Evolutionary conservation across 768 basidiomycete genomes (phyloP).

Genomic region (Macrolepiota dolichaula): DNA sequence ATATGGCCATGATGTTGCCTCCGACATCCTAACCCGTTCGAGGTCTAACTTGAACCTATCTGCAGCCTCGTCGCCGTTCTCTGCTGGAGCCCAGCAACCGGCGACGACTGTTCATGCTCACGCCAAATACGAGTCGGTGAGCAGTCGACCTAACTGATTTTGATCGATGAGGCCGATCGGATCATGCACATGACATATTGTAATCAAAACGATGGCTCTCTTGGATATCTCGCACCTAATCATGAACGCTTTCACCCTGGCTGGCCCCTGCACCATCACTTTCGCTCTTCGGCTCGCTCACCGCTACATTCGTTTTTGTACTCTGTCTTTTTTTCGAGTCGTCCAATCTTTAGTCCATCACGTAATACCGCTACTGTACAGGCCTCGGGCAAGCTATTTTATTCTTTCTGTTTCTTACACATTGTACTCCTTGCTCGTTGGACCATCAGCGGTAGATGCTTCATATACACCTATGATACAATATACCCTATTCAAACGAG

Average conservation of each 20-base stretch:
- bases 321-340: background rate
- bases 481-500: background rate
- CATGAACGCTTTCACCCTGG: background rate
- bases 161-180: background rate
- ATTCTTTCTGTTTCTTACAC: background rate
- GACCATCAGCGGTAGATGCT: background rate
- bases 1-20: constrained; percentile 59
- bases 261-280: background rate
- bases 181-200: background rate
- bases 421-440: background rate
- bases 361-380: background rate
- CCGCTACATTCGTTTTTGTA: background rate
- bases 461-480: background rate
- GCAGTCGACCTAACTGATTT: background rate
- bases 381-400: background rate
- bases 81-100: background rate
- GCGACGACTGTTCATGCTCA: constrained; percentile 1
- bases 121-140: constrained; percentile 5
- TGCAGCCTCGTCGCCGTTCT: constrained; percentile 6
- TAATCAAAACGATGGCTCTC: background rate
- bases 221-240: background rate
- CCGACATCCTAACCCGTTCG: constrained; percentile 50
- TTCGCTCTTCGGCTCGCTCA: background rate
- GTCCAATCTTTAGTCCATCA: background rate
- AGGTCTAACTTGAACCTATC: constrained; percentile 37